Evolutionary conservation across 1,139 yeast species (phyloP), one percentile per base, ranked within the genome.

Genomic region (Candida smagusa): DNA sequence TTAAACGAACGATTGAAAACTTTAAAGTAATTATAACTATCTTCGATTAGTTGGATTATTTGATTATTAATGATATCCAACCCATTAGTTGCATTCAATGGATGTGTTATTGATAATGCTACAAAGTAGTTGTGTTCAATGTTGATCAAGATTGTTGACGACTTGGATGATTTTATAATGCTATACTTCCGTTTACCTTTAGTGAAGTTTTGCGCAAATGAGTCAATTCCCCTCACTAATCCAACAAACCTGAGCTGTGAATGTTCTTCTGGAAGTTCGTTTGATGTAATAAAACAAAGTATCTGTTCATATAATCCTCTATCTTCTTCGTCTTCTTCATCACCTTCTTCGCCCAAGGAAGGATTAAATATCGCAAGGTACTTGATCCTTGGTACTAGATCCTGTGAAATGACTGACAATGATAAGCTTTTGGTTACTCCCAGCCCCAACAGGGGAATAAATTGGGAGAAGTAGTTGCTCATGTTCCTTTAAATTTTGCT

Each of bases 201-300:
- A 27, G 22, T 4, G 39, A 29, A n/a, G 34, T 38, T 5, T 36
- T 31, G 12, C 40, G 44, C 55, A 39, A 66, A 55, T 8, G 63
- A 60, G 31, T 54, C 58, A 3, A 68, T 55, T 1, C 75, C 76
- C 39, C 69, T 59, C 7, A 69, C 52, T 13, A 69, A 48, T 0
- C 75, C 75, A 11, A 69, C 46, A 4, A 63, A 45, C 34, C 61
- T 54, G 29, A 68, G 40, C 39, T 65, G 64, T 31, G 63, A 63
- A 9, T 50, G 47, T 34, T 35, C 28, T n/a, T 30, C 32, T 8
- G 47, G 34, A 12, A 44, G 47, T 2, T 40, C 40, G n/a, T 43
- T 44, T 3, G 45, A 49, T 2, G 57, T 43, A n/a, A 56, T 45
- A 40, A 63, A 65, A 33, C 63, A 56, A 7, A 65, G 35, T 11